A percentile compares a stretch with the other conserved stretches of the same genome.
These are phyloP conservation scores for Cordyceps sp. DNA, from an alignment of 2,329 filamentous ascomycete species.

Conservation along the genomic window DNA sequence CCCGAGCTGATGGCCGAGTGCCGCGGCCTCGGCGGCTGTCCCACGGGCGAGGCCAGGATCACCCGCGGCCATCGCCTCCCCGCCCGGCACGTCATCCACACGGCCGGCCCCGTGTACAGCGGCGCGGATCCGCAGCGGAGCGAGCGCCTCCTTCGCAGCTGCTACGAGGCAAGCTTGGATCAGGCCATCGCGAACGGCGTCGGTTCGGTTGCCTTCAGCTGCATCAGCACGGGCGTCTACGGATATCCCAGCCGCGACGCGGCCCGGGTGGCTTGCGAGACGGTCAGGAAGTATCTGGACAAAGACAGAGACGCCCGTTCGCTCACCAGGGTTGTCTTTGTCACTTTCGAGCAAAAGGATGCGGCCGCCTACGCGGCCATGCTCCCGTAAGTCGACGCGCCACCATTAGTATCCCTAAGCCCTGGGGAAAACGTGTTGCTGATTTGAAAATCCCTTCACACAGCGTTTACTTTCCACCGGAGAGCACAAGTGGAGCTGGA, in stretches of 20 bases:
- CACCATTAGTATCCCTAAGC: background rate
- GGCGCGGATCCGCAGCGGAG: slow-evolving; percentile 15
- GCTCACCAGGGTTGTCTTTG: slow-evolving; percentile 67
- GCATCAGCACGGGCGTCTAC: slow-evolving; percentile 78
- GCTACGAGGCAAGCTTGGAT: slow-evolving; percentile 57
- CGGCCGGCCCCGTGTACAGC: slow-evolving; percentile 71
- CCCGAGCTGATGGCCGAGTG: slow-evolving; percentile 53
- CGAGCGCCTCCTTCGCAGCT: slow-evolving; percentile 32
- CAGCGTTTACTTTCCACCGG: slow-evolving; percentile 11
- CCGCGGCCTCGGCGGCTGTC: slow-evolving; percentile 51
- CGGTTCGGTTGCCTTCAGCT: slow-evolving; percentile 64
- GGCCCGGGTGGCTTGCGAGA: slow-evolving; percentile 50
- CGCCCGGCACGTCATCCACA: slow-evolving; percentile 67
- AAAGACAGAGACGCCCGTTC: slow-evolving; percentile 16
- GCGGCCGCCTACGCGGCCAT: slow-evolving; percentile 51
- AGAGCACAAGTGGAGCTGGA: background rate
- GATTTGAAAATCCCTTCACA: background rate
- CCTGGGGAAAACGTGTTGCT: background rate
- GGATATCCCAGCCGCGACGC: slow-evolving; percentile 67
- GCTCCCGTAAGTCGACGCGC: slow-evolving; percentile 46
- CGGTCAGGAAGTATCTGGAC: slow-evolving; percentile 39
- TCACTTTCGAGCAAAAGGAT: slow-evolving; percentile 68
- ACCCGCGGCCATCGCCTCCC: slow-evolving; percentile 64
- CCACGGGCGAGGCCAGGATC: slow-evolving; percentile 67
- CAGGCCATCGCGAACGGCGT: slow-evolving; percentile 53